Conservation (phyloP, 2,329 filamentous ascomycete species). For the Xylaria sp. region DNA sequence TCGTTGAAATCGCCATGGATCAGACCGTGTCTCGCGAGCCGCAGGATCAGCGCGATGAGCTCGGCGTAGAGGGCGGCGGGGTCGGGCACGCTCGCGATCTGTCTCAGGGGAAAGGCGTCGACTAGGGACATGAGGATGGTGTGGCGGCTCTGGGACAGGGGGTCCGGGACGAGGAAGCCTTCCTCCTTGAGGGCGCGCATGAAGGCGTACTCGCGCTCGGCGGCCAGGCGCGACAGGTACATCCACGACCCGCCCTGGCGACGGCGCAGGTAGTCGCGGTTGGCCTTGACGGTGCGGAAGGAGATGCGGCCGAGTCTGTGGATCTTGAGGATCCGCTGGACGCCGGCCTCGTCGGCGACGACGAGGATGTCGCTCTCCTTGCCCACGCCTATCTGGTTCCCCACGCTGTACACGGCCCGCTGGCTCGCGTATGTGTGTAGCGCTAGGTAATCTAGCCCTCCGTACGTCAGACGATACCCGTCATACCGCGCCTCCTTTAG, state of each 20-base stretch:
- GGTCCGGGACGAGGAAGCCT: conserved; percentile 89
- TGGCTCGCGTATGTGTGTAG: conserved; percentile 87
- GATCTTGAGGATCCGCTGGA: conserved; percentile 90
- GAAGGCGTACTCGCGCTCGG: conserved; percentile 93
- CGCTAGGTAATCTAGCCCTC: conserved; percentile 96
- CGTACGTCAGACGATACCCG: conserved; percentile 95
- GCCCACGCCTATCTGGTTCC: conserved; percentile 92
- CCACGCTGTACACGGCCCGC: conserved; percentile 87
- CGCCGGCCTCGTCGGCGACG: conserved; percentile 81
- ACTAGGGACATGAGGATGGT: conserved; percentile 96
- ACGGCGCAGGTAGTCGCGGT: conserved; percentile 88
- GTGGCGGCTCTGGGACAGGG: conserved; percentile 88
- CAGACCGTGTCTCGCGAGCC: conserved; percentile 83
- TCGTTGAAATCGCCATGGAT: conserved; percentile 99
- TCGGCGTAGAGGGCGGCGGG: conserved; percentile 91
- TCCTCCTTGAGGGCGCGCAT: conserved; percentile 87
- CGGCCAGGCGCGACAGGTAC: conserved; percentile 94
- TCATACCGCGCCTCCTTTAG: conserved; percentile 98
- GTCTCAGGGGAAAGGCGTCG: conserved; percentile 89
- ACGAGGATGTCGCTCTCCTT: conserved; percentile 98
- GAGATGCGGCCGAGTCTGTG: conserved; percentile 95
- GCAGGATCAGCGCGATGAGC: conserved; percentile 85
- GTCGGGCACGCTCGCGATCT: conserved; percentile 84
- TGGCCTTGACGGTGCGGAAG: conserved; percentile 94
- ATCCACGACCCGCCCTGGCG: conserved; percentile 85